Evolutionary conservation across 352 stramenopile genomes (phyloP).

Genomic region (Thraustotheca clavata): DNA sequence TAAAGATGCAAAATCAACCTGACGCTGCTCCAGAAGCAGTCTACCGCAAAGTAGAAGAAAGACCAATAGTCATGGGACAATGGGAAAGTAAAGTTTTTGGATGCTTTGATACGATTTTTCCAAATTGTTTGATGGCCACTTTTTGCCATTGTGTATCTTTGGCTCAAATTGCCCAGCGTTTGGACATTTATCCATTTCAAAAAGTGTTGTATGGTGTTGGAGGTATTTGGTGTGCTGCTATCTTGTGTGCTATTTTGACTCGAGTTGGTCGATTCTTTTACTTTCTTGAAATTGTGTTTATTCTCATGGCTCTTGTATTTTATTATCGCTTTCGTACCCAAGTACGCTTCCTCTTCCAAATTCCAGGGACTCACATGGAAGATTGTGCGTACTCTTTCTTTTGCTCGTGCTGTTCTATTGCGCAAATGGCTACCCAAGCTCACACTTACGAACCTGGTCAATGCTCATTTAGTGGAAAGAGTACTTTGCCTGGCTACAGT

Average conservation of each 20-base stretch:
- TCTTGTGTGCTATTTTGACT: too few relatives aligned
- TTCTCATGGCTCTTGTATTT: conserved; percentile 4
- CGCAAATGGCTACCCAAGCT: conserved; percentile 2
- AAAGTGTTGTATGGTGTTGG: not conserved
- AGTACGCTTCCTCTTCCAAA: not conserved
- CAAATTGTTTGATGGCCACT: conserved; percentile 9
- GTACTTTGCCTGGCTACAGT: not conserved
- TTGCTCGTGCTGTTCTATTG: not conserved
- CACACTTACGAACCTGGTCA: not conserved
- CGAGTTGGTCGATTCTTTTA: too few relatives aligned
- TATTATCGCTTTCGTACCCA: conserved; percentile 3
- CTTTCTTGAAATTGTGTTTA: not conserved
- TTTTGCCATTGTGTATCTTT: conserved; percentile 4
- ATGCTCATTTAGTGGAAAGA: not conserved
- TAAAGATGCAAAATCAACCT: too few relatives aligned
- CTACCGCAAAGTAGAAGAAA: too few relatives aligned
- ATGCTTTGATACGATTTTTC: not conserved
- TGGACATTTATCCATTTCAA: conserved; percentile 4
- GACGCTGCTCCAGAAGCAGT: too few relatives aligned
- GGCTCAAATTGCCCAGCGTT: conserved; percentile 11
- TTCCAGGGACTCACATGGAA: conserved; percentile 9
- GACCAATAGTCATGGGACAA: too few relatives aligned
- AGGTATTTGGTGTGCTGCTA: too few relatives aligned
- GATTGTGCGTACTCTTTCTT: conserved; percentile 13
- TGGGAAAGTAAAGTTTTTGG: conserved; percentile 12